Evolutionary conservation across 495 filamentous ascomycete species (phyloP), one percentile per base, ranked within the genome.

Genomic region (Penicillium waksmanii): DNA sequence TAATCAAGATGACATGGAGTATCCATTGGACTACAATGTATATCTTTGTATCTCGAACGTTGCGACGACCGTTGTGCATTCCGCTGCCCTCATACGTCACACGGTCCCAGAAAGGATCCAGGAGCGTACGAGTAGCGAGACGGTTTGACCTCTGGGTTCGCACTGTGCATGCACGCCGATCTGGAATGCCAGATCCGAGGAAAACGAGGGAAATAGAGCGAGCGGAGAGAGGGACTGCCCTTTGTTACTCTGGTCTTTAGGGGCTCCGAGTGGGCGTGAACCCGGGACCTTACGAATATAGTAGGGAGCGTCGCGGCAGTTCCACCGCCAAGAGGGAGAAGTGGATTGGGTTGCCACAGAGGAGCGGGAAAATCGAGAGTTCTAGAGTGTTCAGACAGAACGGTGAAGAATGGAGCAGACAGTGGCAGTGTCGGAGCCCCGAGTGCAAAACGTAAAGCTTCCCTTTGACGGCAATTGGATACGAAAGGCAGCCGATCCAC

Each of bases 261-360:
- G 21, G 18, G 8, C 18, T 7, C 2, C 13, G n/a, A 19, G 3
- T 7, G 42, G 6, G 4, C 15, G 17, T 46, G n/a, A 10, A 21
- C n/a, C 10, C n/a, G 5, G 46, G 46, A 64, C 57, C 56, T 57
- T 49, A 59, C 58, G 55, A 54, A 64, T 56, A 40, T 25, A 62
- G 62, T 57, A 67, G 56, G 54, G 54, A 51, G 51, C 27, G 43
- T 51, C 53, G 44, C 40, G 51, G 13, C 46, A 34, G 19, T 47
- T 25, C 61, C 49, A 55, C 61, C 58, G 53, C 55, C 55, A 61
- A 66, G 51, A 17, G 47, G 27, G 27, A 31, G 27, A 5, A 31
- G 56, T 52, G 51, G 47, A 10, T 21, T 48, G 12, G 12, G 36
- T n/a, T n/a, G 36, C 36, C 18, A 23, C 42, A 34, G 19, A 2